Conservation (phyloP, 2,329 filamentous ascomycete genomes). For the Juglanconis oblonga region DNA sequence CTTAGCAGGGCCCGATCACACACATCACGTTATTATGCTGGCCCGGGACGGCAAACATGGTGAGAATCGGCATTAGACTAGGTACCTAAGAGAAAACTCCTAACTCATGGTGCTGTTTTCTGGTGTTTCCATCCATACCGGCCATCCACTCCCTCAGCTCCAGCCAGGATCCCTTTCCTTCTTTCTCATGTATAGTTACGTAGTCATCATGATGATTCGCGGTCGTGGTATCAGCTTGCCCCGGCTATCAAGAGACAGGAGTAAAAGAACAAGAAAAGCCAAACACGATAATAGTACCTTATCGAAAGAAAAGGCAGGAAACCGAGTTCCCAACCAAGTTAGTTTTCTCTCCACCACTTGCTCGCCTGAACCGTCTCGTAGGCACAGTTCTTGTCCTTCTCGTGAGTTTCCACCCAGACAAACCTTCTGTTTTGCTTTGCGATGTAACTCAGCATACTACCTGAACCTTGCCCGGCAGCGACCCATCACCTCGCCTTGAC, state of each 20-base stretch:
- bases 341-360: background rate
- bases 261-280: constrained; percentile 3
- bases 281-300: constrained; percentile 5
- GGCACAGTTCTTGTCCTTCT: constrained; percentile 1
- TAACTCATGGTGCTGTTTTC: no score
- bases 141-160: no score
- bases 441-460: constrained; percentile 30
- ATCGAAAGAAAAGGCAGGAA: background rate
- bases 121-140: no score
- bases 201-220: background rate
- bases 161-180: background rate
- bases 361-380: background rate
- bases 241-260: constrained; percentile 18
- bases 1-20: no score
- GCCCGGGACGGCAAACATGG: no score
- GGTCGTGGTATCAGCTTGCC: background rate
- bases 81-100: no score
- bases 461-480: constrained; percentile 88
- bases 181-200: background rate
- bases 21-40: no score
- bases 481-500: constrained; percentile 98
- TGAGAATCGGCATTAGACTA: no score
- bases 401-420: no score
- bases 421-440: constrained; percentile 19
- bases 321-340: background rate